Conservation (phyloP, 257 asterid genomes). For the Solanum clarkiae region DNA sequence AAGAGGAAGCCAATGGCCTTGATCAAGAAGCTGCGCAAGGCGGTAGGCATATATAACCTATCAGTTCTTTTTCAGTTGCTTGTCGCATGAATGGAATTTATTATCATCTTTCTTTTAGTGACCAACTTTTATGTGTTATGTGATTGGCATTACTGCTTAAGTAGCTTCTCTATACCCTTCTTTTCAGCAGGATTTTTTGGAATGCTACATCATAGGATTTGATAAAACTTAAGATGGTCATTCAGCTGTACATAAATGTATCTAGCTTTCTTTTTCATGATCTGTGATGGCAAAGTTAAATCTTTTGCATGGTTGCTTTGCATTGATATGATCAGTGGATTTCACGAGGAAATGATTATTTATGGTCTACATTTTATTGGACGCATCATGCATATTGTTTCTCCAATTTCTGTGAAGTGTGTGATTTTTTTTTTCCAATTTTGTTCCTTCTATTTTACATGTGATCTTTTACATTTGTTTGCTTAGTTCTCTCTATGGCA, state of each 20-base stretch:
- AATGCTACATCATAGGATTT: neutral
- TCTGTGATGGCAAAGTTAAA: neutral
- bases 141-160: neutral
- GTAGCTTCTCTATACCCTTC: neutral
- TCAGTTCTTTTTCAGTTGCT: neutral
- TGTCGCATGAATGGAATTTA: neutral
- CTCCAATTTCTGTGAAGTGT: neutral
- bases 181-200: neutral
- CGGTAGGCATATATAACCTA: slow-evolving; percentile 14
- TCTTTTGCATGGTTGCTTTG: neutral
- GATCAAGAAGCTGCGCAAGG: slow-evolving; percentile 70
- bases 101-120: neutral
- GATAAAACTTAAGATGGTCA: neutral
- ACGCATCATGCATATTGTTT: neutral
- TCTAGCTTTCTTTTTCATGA: neutral
- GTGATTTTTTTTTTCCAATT: neutral
- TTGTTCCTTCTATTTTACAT: neutral
- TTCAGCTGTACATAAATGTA: neutral
- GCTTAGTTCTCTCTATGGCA: neutral
- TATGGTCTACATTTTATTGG: neutral
- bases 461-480: neutral
- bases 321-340: neutral
- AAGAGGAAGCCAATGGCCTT: slow-evolving; percentile 82
- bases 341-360: neutral
- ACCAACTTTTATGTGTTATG: neutral